Evolutionary conservation across 768 basidiomycete genomes (phyloP).

Genomic region (Gloeopeniophorella convolvens): DNA sequence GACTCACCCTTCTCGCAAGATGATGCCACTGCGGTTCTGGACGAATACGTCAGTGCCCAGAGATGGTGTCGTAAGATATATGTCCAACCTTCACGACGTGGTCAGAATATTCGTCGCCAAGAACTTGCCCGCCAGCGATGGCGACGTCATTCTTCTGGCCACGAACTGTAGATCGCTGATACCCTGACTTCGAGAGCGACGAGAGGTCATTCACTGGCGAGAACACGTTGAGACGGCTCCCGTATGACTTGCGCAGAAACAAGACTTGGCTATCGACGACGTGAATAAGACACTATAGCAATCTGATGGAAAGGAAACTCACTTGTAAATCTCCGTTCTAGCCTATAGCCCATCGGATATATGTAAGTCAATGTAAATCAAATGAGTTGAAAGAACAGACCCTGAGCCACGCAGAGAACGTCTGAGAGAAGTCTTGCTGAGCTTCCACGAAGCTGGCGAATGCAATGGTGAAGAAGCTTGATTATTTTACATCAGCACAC

Average conservation of each 20-base stretch:
- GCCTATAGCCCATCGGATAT: conserved; percentile 33
- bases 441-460: conserved; percentile 84
- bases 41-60: background rate
- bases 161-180: conserved; percentile 49
- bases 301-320: conserved; percentile 26
- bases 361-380: background rate
- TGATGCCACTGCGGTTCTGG: conserved; percentile 89
- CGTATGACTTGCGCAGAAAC: conserved; percentile 75
- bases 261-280: conserved; percentile 86
- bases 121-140: conserved; percentile 73
- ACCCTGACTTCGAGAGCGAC: conserved; percentile 63
- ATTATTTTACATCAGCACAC: background rate
- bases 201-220: conserved; percentile 87
- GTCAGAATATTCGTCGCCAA: conserved; percentile 94
- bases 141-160: conserved; percentile 71
- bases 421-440: conserved; percentile 51
- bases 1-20: conserved; percentile 77
- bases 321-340: conserved; percentile 93
- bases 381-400: conserved; percentile 32
- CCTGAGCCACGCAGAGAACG: conserved; percentile 85
- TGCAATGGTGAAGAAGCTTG: conserved; percentile 87
- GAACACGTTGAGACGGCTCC: conserved; percentile 83
- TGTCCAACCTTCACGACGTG: conserved; percentile 80
- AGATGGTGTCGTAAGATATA: background rate
- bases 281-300: no score